Base-by-base conservation (phyloP, 2,329 filamentous ascomycete species). In the Rhynchosporium secalis region DNA sequence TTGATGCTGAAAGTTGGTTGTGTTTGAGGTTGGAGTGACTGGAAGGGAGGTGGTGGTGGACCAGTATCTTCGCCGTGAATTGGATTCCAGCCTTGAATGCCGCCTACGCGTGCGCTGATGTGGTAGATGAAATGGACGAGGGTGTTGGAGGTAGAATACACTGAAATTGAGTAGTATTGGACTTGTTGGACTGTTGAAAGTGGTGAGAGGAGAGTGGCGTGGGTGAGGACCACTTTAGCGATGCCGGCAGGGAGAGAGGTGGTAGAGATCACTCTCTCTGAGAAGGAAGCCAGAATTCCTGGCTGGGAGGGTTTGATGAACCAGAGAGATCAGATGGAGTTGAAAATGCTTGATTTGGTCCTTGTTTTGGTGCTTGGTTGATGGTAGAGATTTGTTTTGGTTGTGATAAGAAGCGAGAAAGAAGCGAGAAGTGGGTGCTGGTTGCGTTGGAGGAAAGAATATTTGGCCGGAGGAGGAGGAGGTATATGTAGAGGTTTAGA, bases 1-100 rank as follows among this genome's bases (percentile, higher is more conserved):
- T 62, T 58, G 62, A 70, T 66, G 48, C 20, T 20, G 20, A 20
- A 20, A 20, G 20, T 20, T 20, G 20, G 20, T 20, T 20, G 48
- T 26, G 29, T 46, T 54, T 10, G 40, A 36, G 3, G 15, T 36
- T 29, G 7, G 7, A 6, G 28, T 33, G 49, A 10, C n/a, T 51
- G 15, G 15, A 38, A 40, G 15, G 13, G 33, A 28, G 69, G 69
- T n/a, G 71, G 71, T 41, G 66, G 59, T 12, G 69, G 65, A 2
- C 71, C 70, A 0, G 56, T 52, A n/a, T 72, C 72, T 33, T 61
- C 63, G 28, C 72, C 71, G 60, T 72, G 68, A 56, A 57, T 54
- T 33, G 66, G 51, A 65, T 73, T 73, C 56, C 61, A 72, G 20
- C 70, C 70, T 48, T 28, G 68, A 65, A 1, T 71, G 65, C 48